These are phyloP conservation scores for Backusella luteola DNA, from an alignment of 192 early-diverging fungal species.

Conservation along the genomic window DNA sequence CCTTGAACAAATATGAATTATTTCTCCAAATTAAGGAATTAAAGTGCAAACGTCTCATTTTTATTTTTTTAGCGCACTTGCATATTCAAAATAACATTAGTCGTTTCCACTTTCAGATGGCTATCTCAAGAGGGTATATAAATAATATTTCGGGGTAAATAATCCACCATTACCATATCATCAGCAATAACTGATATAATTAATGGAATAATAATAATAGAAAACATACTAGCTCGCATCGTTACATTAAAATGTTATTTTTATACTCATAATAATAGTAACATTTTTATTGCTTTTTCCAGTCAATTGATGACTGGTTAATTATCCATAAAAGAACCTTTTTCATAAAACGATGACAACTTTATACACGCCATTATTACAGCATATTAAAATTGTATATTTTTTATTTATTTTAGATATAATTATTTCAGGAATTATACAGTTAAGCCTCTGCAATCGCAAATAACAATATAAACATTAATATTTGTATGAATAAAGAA, in stretches of 20 bases:
- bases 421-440: neutral
- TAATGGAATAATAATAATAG: neutral
- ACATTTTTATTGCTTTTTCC: neutral
- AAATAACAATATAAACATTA: neutral
- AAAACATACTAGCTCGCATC: neutral
- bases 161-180: neutral
- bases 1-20: neutral
- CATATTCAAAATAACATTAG: neutral
- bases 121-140: too few species aligned
- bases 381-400: too few species aligned
- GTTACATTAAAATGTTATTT: slow-evolving; percentile 2
- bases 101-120: neutral
- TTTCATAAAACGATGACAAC: neutral
- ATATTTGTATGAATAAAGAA: neutral
- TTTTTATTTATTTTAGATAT: too few species aligned
- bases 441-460: neutral
- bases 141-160: neutral
- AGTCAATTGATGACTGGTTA: neutral
- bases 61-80: neutral
- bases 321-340: neutral
- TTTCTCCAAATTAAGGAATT: neutral
- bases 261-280: neutral
- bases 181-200: neutral
- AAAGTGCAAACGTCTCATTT: neutral
- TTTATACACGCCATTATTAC: neutral